Evolutionary conservation across 148 eudicot species (phyloP).

Genomic region (Silene latifolia): DNA sequence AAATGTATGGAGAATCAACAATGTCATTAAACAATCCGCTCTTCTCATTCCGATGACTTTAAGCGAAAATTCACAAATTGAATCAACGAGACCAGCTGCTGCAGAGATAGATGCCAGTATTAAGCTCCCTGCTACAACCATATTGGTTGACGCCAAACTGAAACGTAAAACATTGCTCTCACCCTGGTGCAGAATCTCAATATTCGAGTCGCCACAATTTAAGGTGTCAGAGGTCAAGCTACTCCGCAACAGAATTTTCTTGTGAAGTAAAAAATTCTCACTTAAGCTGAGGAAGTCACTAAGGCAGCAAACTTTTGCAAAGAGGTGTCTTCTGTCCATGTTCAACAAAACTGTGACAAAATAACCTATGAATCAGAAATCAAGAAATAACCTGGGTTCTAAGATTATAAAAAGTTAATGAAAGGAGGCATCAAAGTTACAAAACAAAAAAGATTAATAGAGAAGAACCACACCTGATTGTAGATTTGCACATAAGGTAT

Average conservation of each 20-base stretch:
- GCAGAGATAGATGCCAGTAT: conserved; percentile 63
- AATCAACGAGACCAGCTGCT: conserved; percentile 44
- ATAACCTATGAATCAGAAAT: not conserved
- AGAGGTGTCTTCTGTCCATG: conserved; percentile 31
- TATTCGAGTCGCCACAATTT: conserved; percentile 20
- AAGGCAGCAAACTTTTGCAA: conserved; percentile 42
- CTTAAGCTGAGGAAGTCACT: conserved; percentile 47
- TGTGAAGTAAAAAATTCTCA: conserved; percentile 56
- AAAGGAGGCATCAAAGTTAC: not conserved
- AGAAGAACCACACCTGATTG: conserved; percentile 44
- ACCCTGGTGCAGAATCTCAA: conserved; percentile 34
- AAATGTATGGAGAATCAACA: conserved; percentile 67
- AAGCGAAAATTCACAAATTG: conserved; percentile 60
- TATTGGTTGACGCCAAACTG: conserved; percentile 40
- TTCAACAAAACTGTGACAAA: conserved; percentile 50
- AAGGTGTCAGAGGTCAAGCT: conserved; percentile 26
- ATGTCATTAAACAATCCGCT: conserved; percentile 29
- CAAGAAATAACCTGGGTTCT: not conserved
- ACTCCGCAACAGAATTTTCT: conserved; percentile 37
- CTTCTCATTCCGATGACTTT: conserved; percentile 35
- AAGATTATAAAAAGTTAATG: not conserved
- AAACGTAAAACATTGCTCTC: conserved; percentile 27
- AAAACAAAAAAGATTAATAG: not conserved
- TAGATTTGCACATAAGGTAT: conserved; percentile 41
- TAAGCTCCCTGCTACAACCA: conserved; percentile 49